Evolutionary conservation across 2,329 filamentous ascomycete genomes (phyloP), one percentile per base, ranked within the genome.

Genomic region (Knoxdaviesia capensis): DNA sequence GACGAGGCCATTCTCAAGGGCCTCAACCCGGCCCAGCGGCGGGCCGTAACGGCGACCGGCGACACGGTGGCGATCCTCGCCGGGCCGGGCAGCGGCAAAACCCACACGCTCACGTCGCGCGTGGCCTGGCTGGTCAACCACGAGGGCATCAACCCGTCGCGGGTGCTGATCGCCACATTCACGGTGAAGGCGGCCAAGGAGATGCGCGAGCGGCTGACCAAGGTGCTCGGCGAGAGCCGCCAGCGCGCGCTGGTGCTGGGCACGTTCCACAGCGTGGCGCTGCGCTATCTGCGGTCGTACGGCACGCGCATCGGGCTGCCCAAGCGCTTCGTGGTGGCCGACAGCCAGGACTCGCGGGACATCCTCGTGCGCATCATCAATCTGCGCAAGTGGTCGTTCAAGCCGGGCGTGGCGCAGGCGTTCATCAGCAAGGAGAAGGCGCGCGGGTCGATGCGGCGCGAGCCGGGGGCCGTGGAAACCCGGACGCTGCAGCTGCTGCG

Each of bases 101-200:
- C 88, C 9, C 92, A 94, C 58, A 96, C 90, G 1, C 68, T 98
- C 42, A 94, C 87, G 0, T 84, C 87, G 38, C 80, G 90, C 47
- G 85, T 94, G 44, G 87, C 87, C 51, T 92, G 88, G 68, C 74
- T 94, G 31, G 71, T 94, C 42, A 72, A 78, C 41, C 67, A 80
- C 51, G 63, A 74, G 50, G 74, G 77, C 36, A 73, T 84, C 50
- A 71, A 74, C 44, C 88, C 88, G 52, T 76, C 81, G 62, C 85
- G 94, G 61, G 77, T 96, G 52, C 77, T 98, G 45, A 88, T 94
- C 45, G 90, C 88, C 47, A 96, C 88, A 0, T 98, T 98, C 55
- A 98, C 90, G 2, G 86, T 94, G 56, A 96, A 96, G 58, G 87
- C 90, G 1, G 84, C 87, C 11, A 73, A 66, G 11, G 88, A 96